Conservation (phyloP, 2,329 filamentous ascomycete species). For the Trichophyton equinum region DNA sequence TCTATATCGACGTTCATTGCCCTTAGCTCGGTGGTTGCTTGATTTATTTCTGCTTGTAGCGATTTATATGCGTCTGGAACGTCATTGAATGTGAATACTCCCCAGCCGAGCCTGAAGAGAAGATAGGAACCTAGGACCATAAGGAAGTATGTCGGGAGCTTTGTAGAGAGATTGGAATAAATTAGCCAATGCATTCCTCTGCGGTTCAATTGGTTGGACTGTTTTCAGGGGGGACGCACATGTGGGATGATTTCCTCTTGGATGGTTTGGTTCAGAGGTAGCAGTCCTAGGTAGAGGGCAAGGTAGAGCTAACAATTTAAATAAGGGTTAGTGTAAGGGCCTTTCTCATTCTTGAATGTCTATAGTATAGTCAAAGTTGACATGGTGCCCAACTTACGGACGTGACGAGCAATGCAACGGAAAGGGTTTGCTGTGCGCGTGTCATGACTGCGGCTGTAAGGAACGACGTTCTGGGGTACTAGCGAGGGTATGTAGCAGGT, state of each 20-base stretch:
- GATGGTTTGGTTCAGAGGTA: conserved; percentile 64
- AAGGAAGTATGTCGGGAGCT: conserved; percentile 89
- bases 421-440: conserved; percentile 84
- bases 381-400: conserved; percentile 48
- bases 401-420: conserved; percentile 71
- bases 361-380: not conserved
- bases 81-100: conserved; percentile 93
- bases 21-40: conserved; percentile 32
- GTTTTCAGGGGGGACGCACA: conserved; percentile 43
- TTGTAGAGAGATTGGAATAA: not conserved
- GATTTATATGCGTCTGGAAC: conserved; percentile 82
- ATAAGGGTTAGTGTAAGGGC: not conserved
- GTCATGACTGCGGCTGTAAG: conserved; percentile 50
- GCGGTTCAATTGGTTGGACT: not conserved
- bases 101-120: conserved; percentile 80
- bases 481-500: not conserved
- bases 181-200: not conserved
- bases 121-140: conserved; percentile 87
- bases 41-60: conserved; percentile 67
- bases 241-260: conserved; percentile 81
- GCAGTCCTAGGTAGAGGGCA: conserved; percentile 67
- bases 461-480: not conserved
- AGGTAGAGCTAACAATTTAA: conserved; percentile 62
- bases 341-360: not conserved
- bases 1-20: conserved; percentile 33